phyloP scores from a whole-genome alignment of 2,329 filamentous ascomycete genomes.

The Neofusicoccum umdonicola region DNA sequence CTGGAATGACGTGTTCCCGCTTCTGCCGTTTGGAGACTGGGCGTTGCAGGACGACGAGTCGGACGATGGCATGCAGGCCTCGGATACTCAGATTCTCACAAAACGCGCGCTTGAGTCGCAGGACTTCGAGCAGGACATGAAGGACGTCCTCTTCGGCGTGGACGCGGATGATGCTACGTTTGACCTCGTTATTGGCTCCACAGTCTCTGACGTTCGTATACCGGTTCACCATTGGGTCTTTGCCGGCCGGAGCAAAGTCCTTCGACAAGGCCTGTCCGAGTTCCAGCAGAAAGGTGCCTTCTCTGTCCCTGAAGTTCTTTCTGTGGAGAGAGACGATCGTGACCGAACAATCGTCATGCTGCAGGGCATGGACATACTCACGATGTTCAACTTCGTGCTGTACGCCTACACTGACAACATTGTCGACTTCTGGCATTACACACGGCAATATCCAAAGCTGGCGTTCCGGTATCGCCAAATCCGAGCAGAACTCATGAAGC shows the following conservation, averaged over 20 bases:
- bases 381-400: slow-evolving; percentile 73
- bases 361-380: slow-evolving; percentile 69
- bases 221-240: slow-evolving; percentile 83
- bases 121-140: slow-evolving; percentile 65
- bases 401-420: slow-evolving; percentile 79
- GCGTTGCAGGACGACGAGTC: slow-evolving; percentile 38
- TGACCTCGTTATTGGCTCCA: slow-evolving; percentile 51
- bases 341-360: slow-evolving; percentile 63
- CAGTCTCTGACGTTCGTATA: slow-evolving; percentile 66
- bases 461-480: slow-evolving; percentile 76
- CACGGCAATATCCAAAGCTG: slow-evolving; percentile 61
- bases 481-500: slow-evolving; percentile 80
- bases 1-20: slow-evolving; percentile 68
- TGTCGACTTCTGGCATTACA: slow-evolving; percentile 84
- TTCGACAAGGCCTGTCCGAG: slow-evolving; percentile 59
- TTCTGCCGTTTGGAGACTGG: slow-evolving; percentile 63
- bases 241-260: slow-evolving; percentile 66
- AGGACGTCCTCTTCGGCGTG: slow-evolving; percentile 40
- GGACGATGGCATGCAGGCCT: slow-evolving; percentile 47
- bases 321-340: slow-evolving; percentile 52
- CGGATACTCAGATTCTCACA: slow-evolving; percentile 47
- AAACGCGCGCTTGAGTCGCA: slow-evolving; percentile 60
- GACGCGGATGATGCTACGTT: slow-evolving; percentile 43
- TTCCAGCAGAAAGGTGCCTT: slow-evolving; percentile 56
- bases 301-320: slow-evolving; percentile 60